Conservation (phyloP, 2,329 filamentous ascomycete species). For the Penicillium sp. region DNA sequence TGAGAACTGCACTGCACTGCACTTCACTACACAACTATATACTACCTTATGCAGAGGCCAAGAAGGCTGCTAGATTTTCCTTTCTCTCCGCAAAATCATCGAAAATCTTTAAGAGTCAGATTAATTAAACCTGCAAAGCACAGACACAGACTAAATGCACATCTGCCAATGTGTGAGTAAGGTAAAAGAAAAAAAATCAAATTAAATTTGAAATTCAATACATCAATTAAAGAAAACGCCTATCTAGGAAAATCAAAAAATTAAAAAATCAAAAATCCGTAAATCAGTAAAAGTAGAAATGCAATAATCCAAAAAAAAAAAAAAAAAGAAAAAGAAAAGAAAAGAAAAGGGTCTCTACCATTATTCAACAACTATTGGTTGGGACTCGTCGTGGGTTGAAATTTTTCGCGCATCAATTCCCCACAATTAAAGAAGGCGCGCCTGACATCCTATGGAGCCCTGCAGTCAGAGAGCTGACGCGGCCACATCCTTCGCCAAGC, state of each 20-base stretch:
- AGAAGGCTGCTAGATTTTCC: too few species aligned
- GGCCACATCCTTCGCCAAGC: slow-evolving; percentile 25
- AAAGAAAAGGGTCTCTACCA: slow-evolving; percentile 2
- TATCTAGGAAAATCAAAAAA: background rate
- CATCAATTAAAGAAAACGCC: background rate
- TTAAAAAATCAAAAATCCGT: background rate
- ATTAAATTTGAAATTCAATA: too few species aligned
- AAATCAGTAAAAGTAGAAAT: background rate
- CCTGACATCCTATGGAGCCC: slow-evolving; percentile 9
- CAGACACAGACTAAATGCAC: background rate
- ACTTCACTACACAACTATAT: background rate
- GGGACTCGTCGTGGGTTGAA: background rate
- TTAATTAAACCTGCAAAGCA: background rate
- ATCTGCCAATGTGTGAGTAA: background rate
- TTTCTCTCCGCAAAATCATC: too few species aligned
- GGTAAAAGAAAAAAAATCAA: background rate
- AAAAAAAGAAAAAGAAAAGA: background rate
- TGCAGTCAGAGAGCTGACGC: slow-evolving; percentile 22
- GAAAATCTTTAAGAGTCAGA: too few species aligned
- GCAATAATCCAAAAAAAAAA: background rate
- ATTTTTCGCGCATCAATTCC: slow-evolving; percentile 11
- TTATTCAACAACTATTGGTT: background rate
- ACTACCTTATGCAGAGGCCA: slow-evolving; percentile 7
- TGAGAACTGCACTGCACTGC: too few species aligned
- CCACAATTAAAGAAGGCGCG: slow-evolving; percentile 13